phyloP scores from a whole-genome alignment of 2,329 filamentous ascomycete species.

The Neopestalotiopsis sp. region DNA sequence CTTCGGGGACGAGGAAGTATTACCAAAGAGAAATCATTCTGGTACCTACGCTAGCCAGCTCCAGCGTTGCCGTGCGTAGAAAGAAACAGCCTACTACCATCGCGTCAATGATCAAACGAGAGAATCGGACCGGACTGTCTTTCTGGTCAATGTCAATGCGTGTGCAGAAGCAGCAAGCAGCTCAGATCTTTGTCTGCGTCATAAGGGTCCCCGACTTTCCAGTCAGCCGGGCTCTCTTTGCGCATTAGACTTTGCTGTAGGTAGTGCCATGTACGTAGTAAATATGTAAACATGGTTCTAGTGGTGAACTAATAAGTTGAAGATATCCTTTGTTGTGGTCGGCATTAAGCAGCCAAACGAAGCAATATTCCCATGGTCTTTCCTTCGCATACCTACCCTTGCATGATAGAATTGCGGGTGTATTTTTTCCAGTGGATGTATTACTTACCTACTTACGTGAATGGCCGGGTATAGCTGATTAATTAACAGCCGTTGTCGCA shows the following conservation, averaged over 20 bases:
- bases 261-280: not conserved
- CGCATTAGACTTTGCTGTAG: not conserved
- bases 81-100: not conserved
- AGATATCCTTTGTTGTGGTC: not conserved
- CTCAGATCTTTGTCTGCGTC: not conserved
- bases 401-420: not conserved
- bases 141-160: not conserved
- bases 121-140: not conserved
- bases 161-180: not conserved
- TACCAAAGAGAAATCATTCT: conserved; percentile 8
- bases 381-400: not conserved
- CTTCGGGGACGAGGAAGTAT: not conserved
- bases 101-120: conserved; percentile 1
- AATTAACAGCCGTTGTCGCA: not conserved
- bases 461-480: not conserved
- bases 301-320: not conserved
- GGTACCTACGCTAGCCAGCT: not conserved
- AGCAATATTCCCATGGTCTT: not conserved
- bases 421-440: not conserved
- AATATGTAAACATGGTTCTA: not conserved
- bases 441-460: not conserved
- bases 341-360: not conserved
- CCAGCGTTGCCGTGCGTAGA: not conserved
- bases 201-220: conserved; percentile 3
- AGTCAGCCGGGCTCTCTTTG: not conserved